Evolutionary conservation across 164 flowering plant species (phyloP).

Genomic region (Chimonanthus salicifolius): DNA sequence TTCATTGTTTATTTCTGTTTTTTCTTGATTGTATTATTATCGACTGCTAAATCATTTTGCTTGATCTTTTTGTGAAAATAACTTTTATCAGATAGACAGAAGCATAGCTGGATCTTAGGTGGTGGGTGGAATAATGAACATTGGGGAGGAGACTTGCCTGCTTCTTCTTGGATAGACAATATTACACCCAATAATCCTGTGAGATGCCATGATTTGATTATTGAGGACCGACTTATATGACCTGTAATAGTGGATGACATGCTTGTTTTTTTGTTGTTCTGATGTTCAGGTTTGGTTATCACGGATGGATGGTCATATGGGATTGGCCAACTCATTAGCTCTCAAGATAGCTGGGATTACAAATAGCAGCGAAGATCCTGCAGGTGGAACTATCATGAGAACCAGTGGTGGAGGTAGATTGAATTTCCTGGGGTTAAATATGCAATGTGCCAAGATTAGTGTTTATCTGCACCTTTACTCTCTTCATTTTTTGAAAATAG

Average conservation of each 20-base stretch:
- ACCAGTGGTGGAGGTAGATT: constrained; percentile 52
- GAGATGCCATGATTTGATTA: constrained; percentile 16
- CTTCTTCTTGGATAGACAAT: constrained; percentile 85
- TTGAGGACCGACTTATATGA: neutral
- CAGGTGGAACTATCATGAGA: constrained; percentile 74
- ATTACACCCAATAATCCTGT: constrained; percentile 81
- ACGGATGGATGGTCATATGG: constrained; percentile 97
- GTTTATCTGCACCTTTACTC: neutral
- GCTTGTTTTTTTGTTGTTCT: constrained; percentile 4
- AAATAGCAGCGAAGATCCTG: constrained; percentile 55
- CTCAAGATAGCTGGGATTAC: constrained; percentile 64
- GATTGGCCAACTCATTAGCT: constrained; percentile 82
- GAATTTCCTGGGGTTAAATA: neutral
- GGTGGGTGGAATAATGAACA: constrained; percentile 97
- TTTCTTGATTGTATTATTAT: too few species aligned
- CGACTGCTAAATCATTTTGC: too few species aligned
- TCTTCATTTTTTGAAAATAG: neutral
- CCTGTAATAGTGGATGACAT: neutral
- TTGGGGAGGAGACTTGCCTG: constrained; percentile 88
- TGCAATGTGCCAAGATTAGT: neutral
- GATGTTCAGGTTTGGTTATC: constrained; percentile 70
- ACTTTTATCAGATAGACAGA: constrained; percentile 33
- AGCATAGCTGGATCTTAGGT: constrained; percentile 83
- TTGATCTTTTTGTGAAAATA: neutral
- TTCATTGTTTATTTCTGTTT: too few species aligned